phyloP scores from a whole-genome alignment of 192 early-diverging fungal species.

The Coemansia sp. region DNA sequence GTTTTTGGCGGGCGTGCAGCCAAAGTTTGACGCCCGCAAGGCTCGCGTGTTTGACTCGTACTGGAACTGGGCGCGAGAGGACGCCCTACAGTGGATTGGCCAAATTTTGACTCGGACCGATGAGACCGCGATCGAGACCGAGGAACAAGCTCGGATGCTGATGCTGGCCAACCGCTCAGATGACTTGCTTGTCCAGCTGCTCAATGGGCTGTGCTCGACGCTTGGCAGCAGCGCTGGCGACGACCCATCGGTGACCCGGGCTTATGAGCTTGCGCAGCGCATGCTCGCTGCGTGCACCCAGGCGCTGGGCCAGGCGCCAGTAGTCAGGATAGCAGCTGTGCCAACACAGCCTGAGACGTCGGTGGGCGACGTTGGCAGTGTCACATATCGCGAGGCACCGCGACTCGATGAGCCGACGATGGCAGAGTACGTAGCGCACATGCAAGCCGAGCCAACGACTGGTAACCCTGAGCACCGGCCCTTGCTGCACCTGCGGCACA shows the following conservation, averaged over 20 bases:
- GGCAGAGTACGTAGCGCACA: slow-evolving; percentile 79
- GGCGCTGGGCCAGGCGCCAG: slow-evolving; percentile 66
- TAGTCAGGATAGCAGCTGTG: not conserved
- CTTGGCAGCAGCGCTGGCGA: slow-evolving; percentile 66
- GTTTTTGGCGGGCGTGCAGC: slow-evolving; percentile 85
- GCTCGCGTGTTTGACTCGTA: slow-evolving; percentile 88
- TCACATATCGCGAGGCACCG: slow-evolving; percentile 76
- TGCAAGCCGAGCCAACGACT: slow-evolving; percentile 65
- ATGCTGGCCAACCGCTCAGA: slow-evolving; percentile 77
- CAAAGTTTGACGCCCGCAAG: slow-evolving; percentile 79
- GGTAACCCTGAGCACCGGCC: slow-evolving; percentile 53
- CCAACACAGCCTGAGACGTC: slow-evolving; percentile 77
- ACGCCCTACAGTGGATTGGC: slow-evolving; percentile 59
- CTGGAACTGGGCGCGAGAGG: slow-evolving; percentile 91
- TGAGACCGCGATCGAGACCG: slow-evolving; percentile 60
- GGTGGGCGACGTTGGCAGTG: slow-evolving; percentile 71
- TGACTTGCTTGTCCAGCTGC: slow-evolving; percentile 35
- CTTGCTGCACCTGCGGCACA: slow-evolving; percentile 41
- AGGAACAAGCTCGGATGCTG: slow-evolving; percentile 10
- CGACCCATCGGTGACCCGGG: slow-evolving; percentile 61
- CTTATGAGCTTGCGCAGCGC: slow-evolving; percentile 66
- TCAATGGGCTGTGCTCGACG: slow-evolving; percentile 74
- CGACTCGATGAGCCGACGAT: slow-evolving; percentile 75
- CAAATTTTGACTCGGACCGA: slow-evolving; percentile 77
- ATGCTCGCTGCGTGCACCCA: slow-evolving; percentile 82